These are phyloP conservation scores for Rhizomucor pusillus DNA, from an alignment of 371 early-diverging fungal species.

Conservation along the genomic window DNA sequence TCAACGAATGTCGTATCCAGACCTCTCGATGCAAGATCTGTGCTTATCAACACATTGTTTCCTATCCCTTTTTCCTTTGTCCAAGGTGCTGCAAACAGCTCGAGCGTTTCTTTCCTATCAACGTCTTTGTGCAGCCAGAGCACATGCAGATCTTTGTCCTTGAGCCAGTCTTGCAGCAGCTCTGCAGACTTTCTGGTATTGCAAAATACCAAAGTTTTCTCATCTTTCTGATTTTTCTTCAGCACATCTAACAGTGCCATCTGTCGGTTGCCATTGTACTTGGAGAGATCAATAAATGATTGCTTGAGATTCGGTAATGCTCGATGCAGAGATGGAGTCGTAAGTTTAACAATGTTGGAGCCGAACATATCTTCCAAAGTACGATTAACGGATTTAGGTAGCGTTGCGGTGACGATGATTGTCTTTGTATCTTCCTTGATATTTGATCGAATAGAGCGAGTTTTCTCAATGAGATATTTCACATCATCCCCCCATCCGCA, in stretches of 20 bases:
- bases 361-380: constrained; percentile 54
- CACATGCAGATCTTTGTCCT: constrained; percentile 54
- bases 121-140: constrained; percentile 61
- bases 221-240: constrained; percentile 58
- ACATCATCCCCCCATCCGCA: constrained; percentile 74
- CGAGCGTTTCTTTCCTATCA: constrained; percentile 44
- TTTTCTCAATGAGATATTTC: constrained; percentile 20
- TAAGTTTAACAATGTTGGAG: constrained; percentile 60
- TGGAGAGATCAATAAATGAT: constrained; percentile 68
- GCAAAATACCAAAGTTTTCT: constrained; percentile 80
- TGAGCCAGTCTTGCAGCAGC: constrained; percentile 57
- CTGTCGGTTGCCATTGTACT: constrained; percentile 60
- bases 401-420: constrained; percentile 81
- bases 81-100: constrained; percentile 28
- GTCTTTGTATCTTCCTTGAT: constrained; percentile 27
- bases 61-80: constrained; percentile 12
- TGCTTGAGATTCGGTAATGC: constrained; percentile 75
- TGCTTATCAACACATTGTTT: constrained; percentile 77
- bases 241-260: constrained; percentile 72
- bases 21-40: constrained; percentile 94
- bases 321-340: constrained; percentile 83
- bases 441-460: constrained; percentile 7
- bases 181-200: constrained; percentile 75
- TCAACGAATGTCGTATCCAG: constrained; percentile 89
- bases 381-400: constrained; percentile 76